Base-by-base conservation (phyloP, 148 eudicot genomes). In the Silene latifolia region DNA sequence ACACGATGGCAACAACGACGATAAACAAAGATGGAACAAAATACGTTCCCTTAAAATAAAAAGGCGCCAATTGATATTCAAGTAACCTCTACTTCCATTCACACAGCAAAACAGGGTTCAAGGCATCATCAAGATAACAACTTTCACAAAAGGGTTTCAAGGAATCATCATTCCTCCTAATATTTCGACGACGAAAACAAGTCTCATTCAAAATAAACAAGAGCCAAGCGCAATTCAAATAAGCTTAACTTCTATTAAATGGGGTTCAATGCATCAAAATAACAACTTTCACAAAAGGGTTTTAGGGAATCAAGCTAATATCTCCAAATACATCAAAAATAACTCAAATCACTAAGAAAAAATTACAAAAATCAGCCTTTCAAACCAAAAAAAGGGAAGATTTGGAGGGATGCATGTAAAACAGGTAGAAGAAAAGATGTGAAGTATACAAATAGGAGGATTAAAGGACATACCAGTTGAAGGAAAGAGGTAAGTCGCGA, bases 291-390 rank as follows among this genome's bases (percentile, higher is more conserved):
- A n/a, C 63, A 60, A 63, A 25, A 20, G 15, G 67, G 39, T 63
- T 62, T 27, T 9, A 9, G 4, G 14, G 42, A 12, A 23, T 17
- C 42, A 35, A 29, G 14, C 42, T 25, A 29, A 65, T 15, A 32
- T 4, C 35, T 15, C 69, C n/a, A 11, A 23, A 47, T 21, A 69
- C 6, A 48, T 21, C 61, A 25, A 25, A 23, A 51, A 9, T 0
- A 51, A 27, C 58, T 23, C 58, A 48, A 69, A 47, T 44, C 72
- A 69, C 72, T 48, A 14, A 39, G 3, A 67, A n/a, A n/a, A 39
- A 23, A 67, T 51, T 44, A 2, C 12, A 69, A 70, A 51, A 70
- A 47, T 8, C 39, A 4, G 27, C 0, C 44, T 25, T 53, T 53
- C 18, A 15, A 10, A 51, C 19, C 0, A 24, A 24, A 13, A 69